These are phyloP conservation scores for Tricholoma saponaceum DNA, from an alignment of 768 basidiomycete species.

Conservation along the genomic window DNA sequence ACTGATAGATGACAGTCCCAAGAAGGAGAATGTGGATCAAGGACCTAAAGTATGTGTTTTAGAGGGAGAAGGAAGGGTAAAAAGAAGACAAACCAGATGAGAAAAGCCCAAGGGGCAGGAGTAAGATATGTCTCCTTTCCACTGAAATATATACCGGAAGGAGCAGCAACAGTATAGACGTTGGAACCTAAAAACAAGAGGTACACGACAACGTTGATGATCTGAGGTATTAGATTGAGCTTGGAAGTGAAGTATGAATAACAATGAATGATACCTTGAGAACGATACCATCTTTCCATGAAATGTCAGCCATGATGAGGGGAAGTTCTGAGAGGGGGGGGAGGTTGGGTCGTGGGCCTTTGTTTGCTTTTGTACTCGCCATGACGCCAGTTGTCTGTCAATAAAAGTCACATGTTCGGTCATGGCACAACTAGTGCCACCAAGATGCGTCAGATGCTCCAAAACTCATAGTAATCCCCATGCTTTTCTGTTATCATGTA, in stretches of 20 bases:
- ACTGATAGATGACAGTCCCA: conserved; percentile 88
- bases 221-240: conserved; percentile 26
- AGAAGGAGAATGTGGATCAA: conserved; percentile 88
- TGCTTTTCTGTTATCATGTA: conserved; percentile 32
- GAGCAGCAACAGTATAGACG: conserved; percentile 79
- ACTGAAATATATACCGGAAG: conserved; percentile 63
- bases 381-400: neutral
- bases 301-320: conserved; percentile 47
- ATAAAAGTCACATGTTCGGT: neutral
- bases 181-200: conserved; percentile 88
- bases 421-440: neutral
- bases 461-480: conserved; percentile 16
- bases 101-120: conserved; percentile 90
- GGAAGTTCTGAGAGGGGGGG: no score
- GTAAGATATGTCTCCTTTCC: conserved; percentile 91
- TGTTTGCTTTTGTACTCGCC: conserved; percentile 2
- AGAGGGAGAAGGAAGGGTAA: neutral
- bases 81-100: conserved; percentile 63
- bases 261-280: conserved; percentile 56
- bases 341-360: conserved; percentile 1
- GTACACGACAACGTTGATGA: conserved; percentile 81
- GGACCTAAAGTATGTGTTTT: conserved; percentile 45
- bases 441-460: conserved; percentile 19
- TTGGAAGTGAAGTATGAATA: neutral
- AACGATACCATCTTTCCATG: conserved; percentile 77